Evolutionary conservation across 1,139 yeast genomes (phyloP).

Genomic region (Candida sp.): DNA sequence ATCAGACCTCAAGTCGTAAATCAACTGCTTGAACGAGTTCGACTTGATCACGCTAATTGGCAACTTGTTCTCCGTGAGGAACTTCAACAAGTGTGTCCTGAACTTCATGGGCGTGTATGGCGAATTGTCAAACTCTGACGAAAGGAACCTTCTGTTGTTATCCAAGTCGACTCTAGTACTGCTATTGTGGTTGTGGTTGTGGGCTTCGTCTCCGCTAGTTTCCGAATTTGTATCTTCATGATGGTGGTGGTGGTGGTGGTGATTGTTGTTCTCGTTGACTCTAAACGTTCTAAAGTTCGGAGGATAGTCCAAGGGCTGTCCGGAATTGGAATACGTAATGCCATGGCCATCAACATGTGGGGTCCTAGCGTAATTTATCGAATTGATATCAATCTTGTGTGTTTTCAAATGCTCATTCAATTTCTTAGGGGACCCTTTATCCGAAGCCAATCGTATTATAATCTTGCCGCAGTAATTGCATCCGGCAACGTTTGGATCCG

Average conservation of each 20-base stretch:
- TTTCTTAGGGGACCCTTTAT: constrained; percentile 65
- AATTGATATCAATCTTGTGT: constrained; percentile 48
- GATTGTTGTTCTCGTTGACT: background rate
- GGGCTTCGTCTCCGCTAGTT: background rate
- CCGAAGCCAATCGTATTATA: constrained; percentile 51
- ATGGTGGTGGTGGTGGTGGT: background rate
- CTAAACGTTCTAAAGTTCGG: constrained; percentile 6
- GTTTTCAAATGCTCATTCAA: constrained; percentile 60
- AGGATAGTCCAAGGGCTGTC: constrained; percentile 26
- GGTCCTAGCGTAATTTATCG: constrained; percentile 38
- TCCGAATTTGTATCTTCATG: background rate
- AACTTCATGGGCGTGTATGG: constrained; percentile 52
- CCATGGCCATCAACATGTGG: constrained; percentile 45
- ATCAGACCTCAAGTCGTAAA: constrained; percentile 53
- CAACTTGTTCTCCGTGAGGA: constrained; percentile 55
- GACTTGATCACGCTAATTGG: constrained; percentile 52
- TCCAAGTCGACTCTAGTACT: constrained; percentile 2
- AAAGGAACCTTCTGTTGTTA: constrained; percentile 23
- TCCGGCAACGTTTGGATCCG: constrained; percentile 53
- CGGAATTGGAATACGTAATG: constrained; percentile 32
- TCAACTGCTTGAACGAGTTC: constrained; percentile 55
- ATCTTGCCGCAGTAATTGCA: constrained; percentile 59
- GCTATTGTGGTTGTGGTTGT: background rate
- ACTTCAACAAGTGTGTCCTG: constrained; percentile 55
- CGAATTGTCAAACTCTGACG: constrained; percentile 42